phyloP scores from a whole-genome alignment of 2,329 filamentous ascomycete species.

The Coniosporium tulheliwenetii region DNA sequence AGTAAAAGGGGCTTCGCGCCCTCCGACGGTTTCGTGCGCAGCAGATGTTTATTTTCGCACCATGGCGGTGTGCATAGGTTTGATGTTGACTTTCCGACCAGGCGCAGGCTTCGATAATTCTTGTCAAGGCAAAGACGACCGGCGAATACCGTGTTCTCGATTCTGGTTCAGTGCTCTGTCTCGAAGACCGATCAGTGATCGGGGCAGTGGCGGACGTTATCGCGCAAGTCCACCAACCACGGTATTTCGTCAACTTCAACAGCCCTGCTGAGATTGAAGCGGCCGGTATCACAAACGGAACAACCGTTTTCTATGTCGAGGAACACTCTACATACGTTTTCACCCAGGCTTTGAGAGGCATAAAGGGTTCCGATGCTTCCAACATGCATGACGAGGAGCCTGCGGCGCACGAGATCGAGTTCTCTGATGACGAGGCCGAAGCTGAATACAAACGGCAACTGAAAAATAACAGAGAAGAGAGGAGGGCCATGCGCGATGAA shows the following conservation, averaged over 20 bases:
- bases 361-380: slow-evolving; percentile 86
- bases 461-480: slow-evolving; percentile 15
- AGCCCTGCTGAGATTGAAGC: slow-evolving; percentile 51
- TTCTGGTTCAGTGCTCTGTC: slow-evolving; percentile 68
- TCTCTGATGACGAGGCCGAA: slow-evolving; percentile 93
- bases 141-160: slow-evolving; percentile 80
- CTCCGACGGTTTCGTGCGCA: too few species aligned
- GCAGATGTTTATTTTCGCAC: too few species aligned
- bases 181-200: slow-evolving; percentile 57
- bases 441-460: slow-evolving; percentile 28
- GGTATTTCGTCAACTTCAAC: slow-evolving; percentile 70
- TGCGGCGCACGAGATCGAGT: slow-evolving; percentile 73
- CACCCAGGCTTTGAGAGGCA: slow-evolving; percentile 60
- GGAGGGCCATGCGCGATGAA: not conserved
- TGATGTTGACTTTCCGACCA: too few species aligned
- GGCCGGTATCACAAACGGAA: slow-evolving; percentile 51
- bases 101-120: slow-evolving; percentile 25
- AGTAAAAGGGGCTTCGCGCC: too few species aligned
- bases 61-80: too few species aligned
- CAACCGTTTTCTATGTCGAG: slow-evolving; percentile 64
- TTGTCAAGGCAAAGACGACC: slow-evolving; percentile 64
- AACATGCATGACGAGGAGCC: slow-evolving; percentile 92
- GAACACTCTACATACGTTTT: slow-evolving; percentile 72
- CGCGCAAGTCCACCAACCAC: slow-evolving; percentile 69
- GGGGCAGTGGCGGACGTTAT: slow-evolving; percentile 76